Percentiles rank a stretch among this genome's conserved stretches.
These are phyloP conservation scores for Pseudogymnoascus sp. DNA, from an alignment of 2,329 filamentous ascomycete genomes.

Conservation along the genomic window DNA sequence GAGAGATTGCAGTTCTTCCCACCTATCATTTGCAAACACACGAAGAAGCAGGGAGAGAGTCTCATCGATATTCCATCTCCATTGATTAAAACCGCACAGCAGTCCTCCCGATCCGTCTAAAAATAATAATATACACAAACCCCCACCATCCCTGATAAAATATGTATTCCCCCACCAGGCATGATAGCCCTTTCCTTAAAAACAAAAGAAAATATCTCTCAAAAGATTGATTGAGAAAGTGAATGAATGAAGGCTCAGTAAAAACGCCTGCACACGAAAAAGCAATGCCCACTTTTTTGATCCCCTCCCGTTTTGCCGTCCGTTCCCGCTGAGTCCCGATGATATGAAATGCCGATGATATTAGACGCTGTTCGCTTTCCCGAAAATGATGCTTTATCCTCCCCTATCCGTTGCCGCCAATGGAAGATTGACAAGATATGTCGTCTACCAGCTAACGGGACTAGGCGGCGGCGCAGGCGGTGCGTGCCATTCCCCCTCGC, in stretches of 20 bases:
- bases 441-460: not conserved
- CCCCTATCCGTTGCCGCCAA: not conserved
- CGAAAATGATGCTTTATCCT: not conserved
- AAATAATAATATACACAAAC: constrained; percentile 2
- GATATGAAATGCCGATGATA: constrained; percentile 1
- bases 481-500: not conserved
- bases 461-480: not conserved
- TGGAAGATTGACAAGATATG: not conserved
- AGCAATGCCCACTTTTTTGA: not conserved
- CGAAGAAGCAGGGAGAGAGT: not conserved
- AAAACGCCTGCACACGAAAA: constrained; percentile 5
- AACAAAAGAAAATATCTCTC: not conserved
- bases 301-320: not conserved
- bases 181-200: not conserved
- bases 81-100: not conserved
- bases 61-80: not conserved
- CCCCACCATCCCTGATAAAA: not conserved
- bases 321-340: not conserved
- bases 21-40: not conserved
- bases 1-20: not conserved
- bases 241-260: not conserved
- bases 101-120: not conserved
- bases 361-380: not conserved
- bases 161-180: not conserved
- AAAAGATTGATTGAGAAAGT: not conserved